A percentile compares a stretch with the other conserved stretches of the same genome.
Conservation (phyloP, 495 filamentous ascomycete genomes). For the Eremomyces bilateralis region DNA sequence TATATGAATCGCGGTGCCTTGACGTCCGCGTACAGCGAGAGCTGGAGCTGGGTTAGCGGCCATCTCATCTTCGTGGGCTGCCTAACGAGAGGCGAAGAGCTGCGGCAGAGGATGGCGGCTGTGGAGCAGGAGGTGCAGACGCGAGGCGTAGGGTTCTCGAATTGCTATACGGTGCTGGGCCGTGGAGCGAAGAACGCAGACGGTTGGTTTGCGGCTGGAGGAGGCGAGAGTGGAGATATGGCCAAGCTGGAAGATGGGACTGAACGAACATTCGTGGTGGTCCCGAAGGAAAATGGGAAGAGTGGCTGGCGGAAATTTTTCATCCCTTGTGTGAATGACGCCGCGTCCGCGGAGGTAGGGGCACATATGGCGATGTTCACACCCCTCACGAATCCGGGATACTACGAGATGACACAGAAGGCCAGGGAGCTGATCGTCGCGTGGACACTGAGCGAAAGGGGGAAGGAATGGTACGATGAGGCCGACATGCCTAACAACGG, state of each 20-base stretch:
- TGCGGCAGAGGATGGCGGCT: constrained; percentile 39
- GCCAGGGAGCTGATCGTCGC: constrained; percentile 39
- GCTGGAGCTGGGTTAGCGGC: constrained; percentile 60
- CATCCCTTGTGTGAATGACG: constrained; percentile 52
- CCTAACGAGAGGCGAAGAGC: constrained; percentile 53
- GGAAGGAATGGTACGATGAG: constrained; percentile 11
- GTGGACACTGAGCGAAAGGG: constrained; percentile 37
- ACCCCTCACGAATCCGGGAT: constrained; percentile 59
- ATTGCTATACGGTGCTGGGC: constrained; percentile 70
- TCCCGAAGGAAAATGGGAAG: no score
- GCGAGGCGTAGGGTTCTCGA: constrained; percentile 43
- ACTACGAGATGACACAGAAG: constrained; percentile 39
- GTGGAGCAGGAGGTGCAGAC: constrained; percentile 33
- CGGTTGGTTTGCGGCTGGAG: constrained; percentile 28
- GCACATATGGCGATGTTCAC: constrained; percentile 86
- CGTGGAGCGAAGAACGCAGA: constrained; percentile 21
- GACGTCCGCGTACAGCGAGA: no score
- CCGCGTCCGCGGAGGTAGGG: constrained; percentile 50
- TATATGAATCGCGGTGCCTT: constrained; percentile 69
- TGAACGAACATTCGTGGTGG: no score
- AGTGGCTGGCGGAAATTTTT: constrained; percentile 29
- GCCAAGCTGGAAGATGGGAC: no score
- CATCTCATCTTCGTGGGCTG: constrained; percentile 94
- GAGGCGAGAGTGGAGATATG: constrained; percentile 70
- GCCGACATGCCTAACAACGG: constrained; percentile 3